These are phyloP conservation scores for Gaertneriomyces sp. DNA, from an alignment of 192 early-diverging fungal species.

Conservation along the genomic window DNA sequence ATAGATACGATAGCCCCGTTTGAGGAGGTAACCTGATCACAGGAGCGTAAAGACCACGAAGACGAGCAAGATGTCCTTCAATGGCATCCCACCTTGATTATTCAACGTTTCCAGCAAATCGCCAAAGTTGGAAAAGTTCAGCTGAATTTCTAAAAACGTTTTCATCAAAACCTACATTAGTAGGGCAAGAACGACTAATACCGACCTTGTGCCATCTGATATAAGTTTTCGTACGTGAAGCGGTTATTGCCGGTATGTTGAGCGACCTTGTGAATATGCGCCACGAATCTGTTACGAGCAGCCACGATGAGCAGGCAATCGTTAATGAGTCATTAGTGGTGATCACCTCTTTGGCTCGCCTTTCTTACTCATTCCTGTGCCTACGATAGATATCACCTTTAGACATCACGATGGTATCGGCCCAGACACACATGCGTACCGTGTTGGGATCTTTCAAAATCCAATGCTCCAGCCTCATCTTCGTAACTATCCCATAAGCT, in stretches of 20 bases:
- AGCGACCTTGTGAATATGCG: conserved; percentile 56
- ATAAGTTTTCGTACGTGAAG: conserved; percentile 66
- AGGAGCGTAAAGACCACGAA: not conserved
- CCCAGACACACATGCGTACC: conserved; percentile 22
- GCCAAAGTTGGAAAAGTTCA: conserved; percentile 58
- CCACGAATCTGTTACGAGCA: conserved; percentile 41
- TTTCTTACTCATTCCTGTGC: conserved; percentile 48
- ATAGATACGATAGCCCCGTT: too few species aligned
- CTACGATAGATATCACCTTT: conserved; percentile 3
- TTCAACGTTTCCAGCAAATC: conserved; percentile 69
- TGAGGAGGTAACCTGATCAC: too few species aligned
- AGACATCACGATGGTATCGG: not conserved
- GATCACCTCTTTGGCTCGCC: conserved; percentile 55
- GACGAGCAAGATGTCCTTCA: not conserved
- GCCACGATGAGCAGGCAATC: too few species aligned
- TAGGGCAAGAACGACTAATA: conserved; percentile 6
- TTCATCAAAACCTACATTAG: conserved; percentile 1
- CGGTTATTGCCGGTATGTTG: conserved; percentile 60
- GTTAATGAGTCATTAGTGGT: too few species aligned
- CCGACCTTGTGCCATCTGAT: conserved; percentile 49
- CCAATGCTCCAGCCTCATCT: conserved; percentile 52
- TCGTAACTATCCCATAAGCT: conserved; percentile 60
- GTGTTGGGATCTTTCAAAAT: conserved; percentile 61
- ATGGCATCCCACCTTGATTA: conserved; percentile 48
- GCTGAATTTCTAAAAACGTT: conserved; percentile 31